Conservation (phyloP, 306 rosid genomes). For the Vachellia pachyceras region DNA sequence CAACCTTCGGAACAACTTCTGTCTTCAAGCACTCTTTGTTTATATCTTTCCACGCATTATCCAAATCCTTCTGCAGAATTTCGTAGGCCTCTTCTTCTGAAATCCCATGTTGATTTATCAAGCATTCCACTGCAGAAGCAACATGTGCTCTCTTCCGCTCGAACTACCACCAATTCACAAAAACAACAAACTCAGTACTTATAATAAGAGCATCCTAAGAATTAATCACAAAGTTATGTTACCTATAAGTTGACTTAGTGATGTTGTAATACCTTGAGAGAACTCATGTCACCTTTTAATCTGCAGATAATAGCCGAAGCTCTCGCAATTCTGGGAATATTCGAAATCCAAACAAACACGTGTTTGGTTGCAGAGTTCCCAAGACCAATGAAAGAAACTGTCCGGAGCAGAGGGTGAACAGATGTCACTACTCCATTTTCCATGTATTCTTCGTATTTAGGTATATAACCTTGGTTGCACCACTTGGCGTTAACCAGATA, state of each 20-base stretch:
- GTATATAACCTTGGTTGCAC: background rate
- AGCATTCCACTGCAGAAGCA: background rate
- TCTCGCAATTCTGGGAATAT: background rate
- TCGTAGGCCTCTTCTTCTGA: background rate
- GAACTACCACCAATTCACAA: background rate
- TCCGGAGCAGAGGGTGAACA: background rate
- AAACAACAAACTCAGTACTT: background rate
- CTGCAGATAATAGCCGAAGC: background rate
- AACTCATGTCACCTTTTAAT: background rate
- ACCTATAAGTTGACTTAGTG: background rate
- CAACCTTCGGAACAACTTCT: conserved; percentile 37
- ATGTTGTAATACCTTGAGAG: background rate
- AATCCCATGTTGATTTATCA: background rate
- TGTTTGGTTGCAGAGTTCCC: background rate
- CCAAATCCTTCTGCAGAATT: conserved; percentile 14
- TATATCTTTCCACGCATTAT: conserved; percentile 47
- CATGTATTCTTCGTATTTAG: background rate
- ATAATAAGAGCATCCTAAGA: background rate
- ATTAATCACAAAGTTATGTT: background rate
- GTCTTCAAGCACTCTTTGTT: conserved; percentile 24
- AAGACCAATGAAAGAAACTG: background rate
- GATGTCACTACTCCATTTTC: background rate
- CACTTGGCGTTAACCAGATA: background rate
- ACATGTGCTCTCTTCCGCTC: background rate
- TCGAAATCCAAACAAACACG: background rate